Evolutionary conservation across 169 alveolate genomes (phyloP).

Genomic region (Eimeria tenella): DNA sequence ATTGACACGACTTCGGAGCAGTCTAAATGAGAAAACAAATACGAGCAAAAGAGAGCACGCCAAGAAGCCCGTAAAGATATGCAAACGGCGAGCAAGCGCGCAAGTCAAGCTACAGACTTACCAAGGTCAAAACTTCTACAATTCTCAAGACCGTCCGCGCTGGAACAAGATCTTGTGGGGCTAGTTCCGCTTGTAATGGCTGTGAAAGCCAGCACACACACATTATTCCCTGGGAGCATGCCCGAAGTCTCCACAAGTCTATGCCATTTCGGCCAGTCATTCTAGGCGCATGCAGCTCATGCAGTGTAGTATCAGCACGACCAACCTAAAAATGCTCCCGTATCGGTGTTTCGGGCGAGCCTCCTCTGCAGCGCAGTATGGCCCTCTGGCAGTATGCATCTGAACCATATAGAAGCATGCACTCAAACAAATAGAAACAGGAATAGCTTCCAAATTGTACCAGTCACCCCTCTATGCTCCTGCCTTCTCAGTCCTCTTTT

Average conservation of each 20-base stretch:
- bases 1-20: neutral
- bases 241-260: neutral
- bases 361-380: slow-evolving; percentile 27
- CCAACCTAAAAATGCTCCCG: neutral
- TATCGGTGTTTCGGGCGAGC: neutral
- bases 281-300: neutral
- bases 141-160: slow-evolving; percentile 7
- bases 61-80: neutral
- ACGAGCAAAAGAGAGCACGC: neutral
- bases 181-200: neutral
- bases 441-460: neutral
- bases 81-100: neutral
- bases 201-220: neutral
- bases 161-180: neutral
- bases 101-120: neutral
- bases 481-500: neutral
- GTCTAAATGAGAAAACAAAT: neutral
- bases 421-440: neutral
- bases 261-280: neutral
- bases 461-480: too few species aligned
- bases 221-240: neutral
- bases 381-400: slow-evolving; percentile 18
- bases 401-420: neutral
- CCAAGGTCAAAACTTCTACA: slow-evolving; percentile 1
- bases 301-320: neutral